These are phyloP conservation scores for Triadica sebifera DNA, from an alignment of 345 rosid genomes.

Conservation along the genomic window DNA sequence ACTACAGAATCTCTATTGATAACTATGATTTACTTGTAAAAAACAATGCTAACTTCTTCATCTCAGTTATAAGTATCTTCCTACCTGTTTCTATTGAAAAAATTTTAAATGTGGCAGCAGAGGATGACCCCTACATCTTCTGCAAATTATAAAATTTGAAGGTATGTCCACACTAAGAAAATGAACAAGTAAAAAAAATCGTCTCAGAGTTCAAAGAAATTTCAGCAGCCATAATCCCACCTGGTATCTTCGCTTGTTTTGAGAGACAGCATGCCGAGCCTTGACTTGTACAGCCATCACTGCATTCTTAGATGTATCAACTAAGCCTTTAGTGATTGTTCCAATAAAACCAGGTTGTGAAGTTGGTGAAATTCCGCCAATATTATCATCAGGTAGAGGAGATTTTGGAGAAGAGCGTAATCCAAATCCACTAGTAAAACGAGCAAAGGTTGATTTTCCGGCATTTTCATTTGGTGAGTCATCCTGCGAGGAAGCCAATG, in stretches of 20 bases:
- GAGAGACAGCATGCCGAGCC: slow-evolving; percentile 88
- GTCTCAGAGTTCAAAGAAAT: neutral
- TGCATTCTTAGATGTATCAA: slow-evolving; percentile 81
- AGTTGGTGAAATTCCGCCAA: slow-evolving; percentile 46
- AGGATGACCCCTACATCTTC: neutral
- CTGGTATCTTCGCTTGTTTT: slow-evolving; percentile 87
- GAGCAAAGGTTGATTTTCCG: slow-evolving; percentile 66
- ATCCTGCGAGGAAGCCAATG: slow-evolving; percentile 43
- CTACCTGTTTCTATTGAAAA: neutral
- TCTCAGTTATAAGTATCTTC: neutral
- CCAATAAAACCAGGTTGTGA: slow-evolving; percentile 64
- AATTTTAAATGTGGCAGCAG: neutral
- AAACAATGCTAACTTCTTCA: neutral
- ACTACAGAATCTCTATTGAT: neutral
- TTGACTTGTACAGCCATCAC: slow-evolving; percentile 88
- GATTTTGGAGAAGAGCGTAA: slow-evolving; percentile 67
- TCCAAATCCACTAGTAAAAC: slow-evolving; percentile 73
- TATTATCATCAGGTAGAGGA: slow-evolving; percentile 48
- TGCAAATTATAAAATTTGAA: neutral
- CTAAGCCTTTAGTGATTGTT: slow-evolving; percentile 68
- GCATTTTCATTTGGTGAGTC: slow-evolving; percentile 45
- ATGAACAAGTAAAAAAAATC: neutral
- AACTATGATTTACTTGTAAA: neutral
- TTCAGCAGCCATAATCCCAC: slow-evolving; percentile 25
- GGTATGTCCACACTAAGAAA: neutral